Base-by-base conservation (phyloP, 352 stramenopile genomes). In the Globisporangium iwayamae region DNA sequence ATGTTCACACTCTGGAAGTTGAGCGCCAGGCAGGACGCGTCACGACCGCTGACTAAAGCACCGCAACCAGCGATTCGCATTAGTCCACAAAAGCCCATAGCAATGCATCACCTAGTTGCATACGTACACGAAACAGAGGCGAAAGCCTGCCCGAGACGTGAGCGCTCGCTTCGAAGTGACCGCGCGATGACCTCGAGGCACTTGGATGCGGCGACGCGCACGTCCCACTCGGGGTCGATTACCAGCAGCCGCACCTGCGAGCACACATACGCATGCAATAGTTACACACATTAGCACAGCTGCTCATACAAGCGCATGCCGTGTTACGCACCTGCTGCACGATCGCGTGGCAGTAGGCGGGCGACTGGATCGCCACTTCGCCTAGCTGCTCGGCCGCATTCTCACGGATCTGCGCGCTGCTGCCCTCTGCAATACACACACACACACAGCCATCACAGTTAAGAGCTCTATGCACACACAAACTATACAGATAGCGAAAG, bases 381-480 rank as follows among this genome's bases (percentile, higher is more conserved):
- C 84, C 87, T 32, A 95, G 71, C 53, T 84, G 78, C 64, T 91
- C 81, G 18, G 83, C 85, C 8, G 87, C 85, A 41, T 93, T 88
- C 28, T 74, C 67, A 4, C 87, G 79, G 34, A 94, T 80, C 57
- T 85, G 68, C n/a, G 75, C 67, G 56, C 69, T 85, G 63, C 83
- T 92, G 59, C 84, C 87, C 16, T 91, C 87, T 95, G 52, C 2
- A 38, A 45, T 5, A 61, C 3, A 16, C 3, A 28, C 20, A 57
- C 7, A 54, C 14, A 53, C 25, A 54, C 47, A 32, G 18, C 32
- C 32, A 36, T 36, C 14, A n/a, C 6, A 4, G 2, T n/a, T 45
- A 14, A 45, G 18, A 45, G 18, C 16, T 16, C 30, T 7, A 9
- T n/a, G 16, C 1, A 41, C 28, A 28, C 1, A 39, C 10, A 39